Base-by-base conservation (phyloP, 73 alveolate species). In the Stentor roeselii region DNA sequence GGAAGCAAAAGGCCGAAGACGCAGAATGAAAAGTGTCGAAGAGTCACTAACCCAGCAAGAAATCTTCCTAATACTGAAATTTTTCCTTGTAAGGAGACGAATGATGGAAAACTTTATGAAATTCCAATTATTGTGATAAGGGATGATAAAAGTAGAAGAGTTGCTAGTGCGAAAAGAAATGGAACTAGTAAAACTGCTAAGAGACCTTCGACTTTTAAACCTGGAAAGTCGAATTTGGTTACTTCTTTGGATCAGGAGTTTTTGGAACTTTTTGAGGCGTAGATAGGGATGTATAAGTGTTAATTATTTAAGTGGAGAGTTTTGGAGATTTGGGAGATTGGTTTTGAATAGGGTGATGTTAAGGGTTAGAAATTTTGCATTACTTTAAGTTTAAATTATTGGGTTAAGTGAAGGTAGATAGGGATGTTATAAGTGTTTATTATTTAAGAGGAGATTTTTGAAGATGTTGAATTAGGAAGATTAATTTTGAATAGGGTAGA, bases 111-210 rank as follows among this genome's bases (percentile, higher is more conserved):
- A 11, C 21, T 50, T 11, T 50, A 50, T 50, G 67, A 50, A 11
- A 21, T 50, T 50, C 67, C 67, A 21, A 50, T 50, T 50, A 50
- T 50, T 50, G 67, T 50, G 67, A 50, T 50, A 11, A 50, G 67
- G 21, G 67, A 50, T 50, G 67, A 50, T 50, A 50, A 50, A 50
- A 11, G 67, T 21, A 50, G 67, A 21, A 50, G 21, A 50, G 21
- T 50, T 50, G 67, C 67, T 50, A 50, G 67, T 50, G 67, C 67
- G 6, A 50, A 50, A 21, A 50, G 67, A 50, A 50, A 50, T 50
- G 21, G 6, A 50, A 21, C 21, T 6, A 50, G 21, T 50, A 50
- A 50, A 21, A 21, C 67, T 50, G 67, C 30, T 6, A 6, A 50
- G 21, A 50, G 67, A 50, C 67, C 67, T 50, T 50, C 67, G 21